phyloP scores from a whole-genome alignment of 1,284 basidiomycete genomes.

The Ustilago cynodontis region DNA sequence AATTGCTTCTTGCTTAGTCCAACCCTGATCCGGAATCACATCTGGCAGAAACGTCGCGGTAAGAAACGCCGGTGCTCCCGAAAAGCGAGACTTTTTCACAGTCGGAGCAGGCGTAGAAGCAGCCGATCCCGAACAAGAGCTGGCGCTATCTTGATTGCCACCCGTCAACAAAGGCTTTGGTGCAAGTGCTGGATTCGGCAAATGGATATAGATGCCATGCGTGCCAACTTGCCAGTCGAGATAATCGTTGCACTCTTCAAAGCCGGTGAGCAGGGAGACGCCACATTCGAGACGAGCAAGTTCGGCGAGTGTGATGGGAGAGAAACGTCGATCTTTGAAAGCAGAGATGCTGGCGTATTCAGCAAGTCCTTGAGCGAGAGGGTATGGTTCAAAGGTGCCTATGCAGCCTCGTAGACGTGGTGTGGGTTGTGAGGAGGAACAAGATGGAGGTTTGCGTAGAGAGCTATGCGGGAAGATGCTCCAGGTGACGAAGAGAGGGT shows the following conservation, averaged over 20 bases:
- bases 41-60: slow-evolving; percentile 95
- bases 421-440: slow-evolving; percentile 74
- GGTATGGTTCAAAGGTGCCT: slow-evolving; percentile 86
- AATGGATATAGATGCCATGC: slow-evolving; percentile 91
- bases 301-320: slow-evolving; percentile 81
- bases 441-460: slow-evolving; percentile 15
- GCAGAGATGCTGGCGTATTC: slow-evolving; percentile 84
- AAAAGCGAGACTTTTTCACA: slow-evolving; percentile 18
- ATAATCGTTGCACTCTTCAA: slow-evolving; percentile 85
- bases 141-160: slow-evolving; percentile 71
- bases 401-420: slow-evolving; percentile 90
- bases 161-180: slow-evolving; percentile 72
- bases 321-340: slow-evolving; percentile 73
- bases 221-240: slow-evolving; percentile 91
- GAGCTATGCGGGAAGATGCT: slow-evolving; percentile 74
- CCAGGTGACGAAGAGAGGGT: slow-evolving; percentile 97
- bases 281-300: slow-evolving; percentile 85
- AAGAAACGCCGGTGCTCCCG: slow-evolving; percentile 72
- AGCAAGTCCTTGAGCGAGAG: slow-evolving; percentile 80
- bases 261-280: slow-evolving; percentile 90
- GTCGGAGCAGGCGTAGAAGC: slow-evolving; percentile 34
- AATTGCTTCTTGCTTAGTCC: slow-evolving; percentile 88
- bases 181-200: slow-evolving; percentile 79
- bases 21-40: slow-evolving; percentile 90
- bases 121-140: slow-evolving; percentile 75